Base-by-base conservation (phyloP, 495 filamentous ascomycete genomes). In the Annulohypoxylon nitens region DNA sequence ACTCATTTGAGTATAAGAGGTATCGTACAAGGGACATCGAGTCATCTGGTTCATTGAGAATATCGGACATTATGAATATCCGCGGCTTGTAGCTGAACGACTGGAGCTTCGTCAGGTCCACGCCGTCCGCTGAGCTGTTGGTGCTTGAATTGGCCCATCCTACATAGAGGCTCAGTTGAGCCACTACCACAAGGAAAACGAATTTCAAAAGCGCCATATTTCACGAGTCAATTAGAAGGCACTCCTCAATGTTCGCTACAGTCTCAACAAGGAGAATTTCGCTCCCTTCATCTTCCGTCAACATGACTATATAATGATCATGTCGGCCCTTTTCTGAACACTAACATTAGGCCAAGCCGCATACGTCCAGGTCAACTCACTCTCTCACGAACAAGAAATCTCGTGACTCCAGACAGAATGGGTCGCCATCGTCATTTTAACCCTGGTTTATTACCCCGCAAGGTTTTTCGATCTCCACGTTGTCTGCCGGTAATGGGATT, bases 1-100 rank as follows among this genome's bases (percentile, higher is more conserved):
- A 66, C 39, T 66, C 63, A 39, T 66, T 66, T 4, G 63, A 66
- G 16, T 66, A 66, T 30, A 66, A 51, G 9, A 66, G 63, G 39
- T 66, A 66, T 3, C 63, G 51, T 11, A 66, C 16, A 9, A 57
- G 63, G 18, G 63, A 66, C 63, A 66, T 66, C n/a, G 63, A 66
- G 14, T 66, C 63, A 10, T 66, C 63, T 4, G 50, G 63, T 25
- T 66, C 37, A n/a, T 66, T 66, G 20, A 66, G 51, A 33, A 57
- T 66, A 16, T 66, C 63, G 8, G 63, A 47, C 50, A 66, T 57
- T 23, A 57, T 66, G 36, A 66, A 66, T 1, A 57, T 12, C 14
- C 63, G 51, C 14, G 63, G 50, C 43, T 57, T 66, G 34, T 51
- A 66, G 34, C 36, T 43, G n/a, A 66, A 66, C 5, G 39, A 57